Evolutionary conservation across 768 basidiomycete genomes (phyloP).

Genomic region (Galerina marginata): DNA sequence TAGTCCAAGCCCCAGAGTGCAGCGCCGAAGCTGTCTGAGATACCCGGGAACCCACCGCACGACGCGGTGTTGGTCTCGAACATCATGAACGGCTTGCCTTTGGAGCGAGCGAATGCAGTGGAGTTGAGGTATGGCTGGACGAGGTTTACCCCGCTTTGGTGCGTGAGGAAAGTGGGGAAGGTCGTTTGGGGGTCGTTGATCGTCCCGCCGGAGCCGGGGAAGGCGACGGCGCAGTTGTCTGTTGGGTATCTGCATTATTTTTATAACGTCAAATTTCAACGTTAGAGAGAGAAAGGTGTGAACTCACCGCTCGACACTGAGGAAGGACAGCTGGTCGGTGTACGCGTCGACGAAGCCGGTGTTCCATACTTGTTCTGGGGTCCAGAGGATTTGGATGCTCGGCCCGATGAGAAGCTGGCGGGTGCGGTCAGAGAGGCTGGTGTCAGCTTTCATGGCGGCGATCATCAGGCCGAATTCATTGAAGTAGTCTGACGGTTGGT

Average conservation of each 20-base stretch:
- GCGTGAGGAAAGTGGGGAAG: slow-evolving; percentile 68
- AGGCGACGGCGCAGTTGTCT: slow-evolving; percentile 65
- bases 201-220: slow-evolving; percentile 45
- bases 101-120: slow-evolving; percentile 47
- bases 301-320: slow-evolving; percentile 65
- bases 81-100: slow-evolving; percentile 59
- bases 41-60: slow-evolving; percentile 70
- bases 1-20: slow-evolving; percentile 72
- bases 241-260: slow-evolving; percentile 52
- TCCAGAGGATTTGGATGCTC: slow-evolving; percentile 56
- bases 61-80: slow-evolving; percentile 75
- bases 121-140: slow-evolving; percentile 58
- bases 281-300: slow-evolving; percentile 4
- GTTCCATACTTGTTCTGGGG: slow-evolving; percentile 55
- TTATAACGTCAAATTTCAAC: too few species aligned
- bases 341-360: slow-evolving; percentile 57
- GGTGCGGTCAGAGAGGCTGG: slow-evolving; percentile 35
- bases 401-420: slow-evolving; percentile 61
- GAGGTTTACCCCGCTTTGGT: slow-evolving; percentile 55
- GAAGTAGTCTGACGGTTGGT: slow-evolving; percentile 52
- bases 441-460: slow-evolving; percentile 46
- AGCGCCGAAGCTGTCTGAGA: slow-evolving; percentile 66
- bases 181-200: slow-evolving; percentile 47
- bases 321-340: slow-evolving; percentile 40
- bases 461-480: slow-evolving; percentile 58